Base-by-base conservation (phyloP, 345 rosid species). In the Anastatica hierochuntica region DNA sequence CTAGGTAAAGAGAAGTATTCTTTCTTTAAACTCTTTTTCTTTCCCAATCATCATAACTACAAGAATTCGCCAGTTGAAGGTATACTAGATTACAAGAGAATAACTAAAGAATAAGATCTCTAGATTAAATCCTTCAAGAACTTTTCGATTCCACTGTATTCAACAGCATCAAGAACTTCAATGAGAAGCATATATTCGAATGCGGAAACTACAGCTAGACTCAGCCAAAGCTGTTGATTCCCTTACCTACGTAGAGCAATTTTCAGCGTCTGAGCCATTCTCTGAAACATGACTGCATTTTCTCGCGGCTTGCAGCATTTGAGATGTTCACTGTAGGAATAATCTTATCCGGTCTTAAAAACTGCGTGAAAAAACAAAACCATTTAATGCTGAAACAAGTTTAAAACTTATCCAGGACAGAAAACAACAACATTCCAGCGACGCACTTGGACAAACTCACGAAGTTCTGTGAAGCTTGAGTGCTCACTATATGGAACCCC, bases 401-500 rank as follows among this genome's bases (percentile, higher is more conserved):
- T 8, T 31, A 4, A 17, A 61, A 23, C 6, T 18, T 39, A 50
- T 47, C 34, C 38, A 21, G 20, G 42, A 47, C 29, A 47, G 55
- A 37, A 14, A 15, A 50, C 33, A 43, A 23, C 13, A 58, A 23
- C 16, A 40, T 19, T 63, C 24, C 2, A 29, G 43, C 60, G 37
- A 39, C 58, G 37, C 8, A 83, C 95, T 82, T 83, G 72, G 61
- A 86, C 81, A 79, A 86, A 86, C 64, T 79, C 86, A 65, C 54
- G 67, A 57, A 83, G 66, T 64, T 83, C 88, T 42, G 79, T 83
- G 68, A 79, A 86, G 69, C 95, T 83, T 19, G 90, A 83, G 67
- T 80, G 95, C 73, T 86, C 90, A 46, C 88, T 86, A 55, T 77
- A 86, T 26, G 90, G 90, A 63, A 83, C 88, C 35, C 95, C 95